A percentile compares a stretch with the other conserved stretches of the same genome.
phyloP scores from a whole-genome alignment of 371 early-diverging fungal genomes.

The Mucor lusitanicus region DNA sequence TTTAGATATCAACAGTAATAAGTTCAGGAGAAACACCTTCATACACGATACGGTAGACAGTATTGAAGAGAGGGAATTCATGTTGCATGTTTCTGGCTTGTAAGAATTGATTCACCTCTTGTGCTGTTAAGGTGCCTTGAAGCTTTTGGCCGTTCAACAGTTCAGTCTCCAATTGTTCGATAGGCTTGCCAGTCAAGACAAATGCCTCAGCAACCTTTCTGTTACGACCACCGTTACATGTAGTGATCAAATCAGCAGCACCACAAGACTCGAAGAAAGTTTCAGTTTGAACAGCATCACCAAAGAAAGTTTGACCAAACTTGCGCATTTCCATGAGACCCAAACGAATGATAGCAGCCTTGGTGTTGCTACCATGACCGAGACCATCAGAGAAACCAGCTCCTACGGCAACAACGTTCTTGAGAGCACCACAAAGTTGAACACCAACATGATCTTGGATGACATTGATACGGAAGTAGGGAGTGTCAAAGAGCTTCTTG shows the following conservation, averaged over 20 bases:
- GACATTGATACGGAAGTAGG: constrained; percentile 81
- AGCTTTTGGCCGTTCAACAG: constrained; percentile 97
- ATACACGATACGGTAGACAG: constrained; percentile 88
- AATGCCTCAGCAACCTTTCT: constrained; percentile 89
- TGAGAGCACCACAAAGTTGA: constrained; percentile 97
- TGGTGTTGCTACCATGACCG: constrained; percentile 89
- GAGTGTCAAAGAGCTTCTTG: constrained; percentile 52
- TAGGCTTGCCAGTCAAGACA: constrained; percentile 82
- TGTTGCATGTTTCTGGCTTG: constrained; percentile 57
- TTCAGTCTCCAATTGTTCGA: constrained; percentile 88
- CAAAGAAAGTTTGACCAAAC: constrained; percentile 93
- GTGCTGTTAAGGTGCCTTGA: constrained; percentile 95
- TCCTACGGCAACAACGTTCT: constrained; percentile 97
- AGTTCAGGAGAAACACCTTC: constrained; percentile 50
- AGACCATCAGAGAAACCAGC: constrained; percentile 93
- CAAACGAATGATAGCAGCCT: constrained; percentile 95
- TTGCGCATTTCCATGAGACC: constrained; percentile 96
- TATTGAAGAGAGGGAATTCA: constrained; percentile 84
- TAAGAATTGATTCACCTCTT: constrained; percentile 86
- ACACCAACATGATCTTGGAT: constrained; percentile 88
- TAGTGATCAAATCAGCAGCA: constrained; percentile 87
- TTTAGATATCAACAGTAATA: constrained; percentile 40
- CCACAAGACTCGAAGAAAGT: constrained; percentile 61
- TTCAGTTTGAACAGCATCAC: constrained; percentile 64
- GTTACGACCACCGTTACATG: constrained; percentile 97